These are phyloP conservation scores for Colletotrichum sp. DNA, from an alignment of 2,329 filamentous ascomycete species.

Conservation along the genomic window DNA sequence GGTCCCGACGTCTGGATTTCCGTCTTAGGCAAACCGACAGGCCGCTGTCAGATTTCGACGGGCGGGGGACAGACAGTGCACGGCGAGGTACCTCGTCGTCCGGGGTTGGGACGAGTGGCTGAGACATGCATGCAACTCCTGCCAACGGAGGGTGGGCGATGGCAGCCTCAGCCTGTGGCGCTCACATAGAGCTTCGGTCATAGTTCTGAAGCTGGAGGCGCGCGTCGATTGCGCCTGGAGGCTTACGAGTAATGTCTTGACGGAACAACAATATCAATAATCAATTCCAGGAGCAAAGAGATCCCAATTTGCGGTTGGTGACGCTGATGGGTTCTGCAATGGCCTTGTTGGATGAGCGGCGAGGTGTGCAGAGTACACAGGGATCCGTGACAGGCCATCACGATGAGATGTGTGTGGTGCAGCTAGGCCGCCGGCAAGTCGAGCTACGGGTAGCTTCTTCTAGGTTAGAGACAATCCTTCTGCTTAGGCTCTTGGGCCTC, in stretches of 20 bases:
- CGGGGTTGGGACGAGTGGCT: background rate
- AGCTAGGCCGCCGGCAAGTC: background rate
- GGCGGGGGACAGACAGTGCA: background rate
- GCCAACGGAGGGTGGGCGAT: background rate
- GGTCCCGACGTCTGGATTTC: background rate
- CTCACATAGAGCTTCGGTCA: background rate
- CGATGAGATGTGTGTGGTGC: background rate
- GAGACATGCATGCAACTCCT: background rate
- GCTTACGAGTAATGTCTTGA: background rate
- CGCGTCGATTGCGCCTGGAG: background rate
- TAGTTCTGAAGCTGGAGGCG: background rate
- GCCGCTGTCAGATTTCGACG: background rate
- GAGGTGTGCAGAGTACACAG: background rate
- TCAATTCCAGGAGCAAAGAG: background rate
- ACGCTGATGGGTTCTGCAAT: background rate
- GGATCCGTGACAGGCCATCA: background rate
- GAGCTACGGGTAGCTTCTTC: background rate
- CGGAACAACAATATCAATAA: background rate
- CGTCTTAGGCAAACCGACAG: constrained; percentile 11
- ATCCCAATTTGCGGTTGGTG: background rate
- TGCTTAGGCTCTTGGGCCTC: background rate
- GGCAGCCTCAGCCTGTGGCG: background rate
- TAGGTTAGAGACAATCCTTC: background rate
- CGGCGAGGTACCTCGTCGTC: background rate
- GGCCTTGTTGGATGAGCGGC: background rate